Evolutionary conservation across 192 early-diverging fungal species (phyloP).

Genomic region (Rhizoclosmatium globosum): DNA sequence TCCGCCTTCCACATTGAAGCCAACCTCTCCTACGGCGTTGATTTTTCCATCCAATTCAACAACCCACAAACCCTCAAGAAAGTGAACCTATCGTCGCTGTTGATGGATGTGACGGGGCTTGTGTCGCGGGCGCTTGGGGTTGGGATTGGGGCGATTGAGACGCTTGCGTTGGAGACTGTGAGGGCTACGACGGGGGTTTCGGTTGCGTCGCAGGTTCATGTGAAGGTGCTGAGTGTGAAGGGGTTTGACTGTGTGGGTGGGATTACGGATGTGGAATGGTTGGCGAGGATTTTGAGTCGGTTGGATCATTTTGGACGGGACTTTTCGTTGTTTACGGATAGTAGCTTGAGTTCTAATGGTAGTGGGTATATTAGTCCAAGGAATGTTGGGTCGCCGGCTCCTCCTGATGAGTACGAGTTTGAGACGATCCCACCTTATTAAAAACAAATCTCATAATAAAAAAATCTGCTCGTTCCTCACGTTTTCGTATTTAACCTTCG

Average conservation of each 20-base stretch:
- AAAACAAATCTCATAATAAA: too few species aligned
- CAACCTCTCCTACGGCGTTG: neutral
- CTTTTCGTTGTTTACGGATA: neutral
- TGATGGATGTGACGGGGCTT: slow-evolving; percentile 9
- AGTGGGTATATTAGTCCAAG: too few species aligned
- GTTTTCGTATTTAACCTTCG: too few species aligned
- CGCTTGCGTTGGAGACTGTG: slow-evolving; percentile 7
- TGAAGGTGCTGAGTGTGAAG: slow-evolving; percentile 4
- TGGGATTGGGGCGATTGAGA: slow-evolving; percentile 6
- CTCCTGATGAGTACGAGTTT: too few species aligned
- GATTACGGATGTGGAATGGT: slow-evolving; percentile 2
- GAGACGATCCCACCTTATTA: too few species aligned
- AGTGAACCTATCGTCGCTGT: neutral
- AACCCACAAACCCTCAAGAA: neutral
- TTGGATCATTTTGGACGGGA: slow-evolving; percentile 4
- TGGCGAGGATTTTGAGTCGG: neutral
- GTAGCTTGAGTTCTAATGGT: too few species aligned
- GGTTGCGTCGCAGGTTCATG: neutral
- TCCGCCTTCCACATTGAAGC: neutral
- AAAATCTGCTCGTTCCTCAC: too few species aligned
- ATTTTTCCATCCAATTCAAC: neutral
- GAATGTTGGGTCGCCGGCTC: too few species aligned
- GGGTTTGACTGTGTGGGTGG: neutral
- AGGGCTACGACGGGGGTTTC: neutral
- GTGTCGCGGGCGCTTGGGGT: neutral